Evolutionary conservation across 2,329 filamentous ascomycete species (phyloP).

Genomic region (Colletotrichum abscissum): DNA sequence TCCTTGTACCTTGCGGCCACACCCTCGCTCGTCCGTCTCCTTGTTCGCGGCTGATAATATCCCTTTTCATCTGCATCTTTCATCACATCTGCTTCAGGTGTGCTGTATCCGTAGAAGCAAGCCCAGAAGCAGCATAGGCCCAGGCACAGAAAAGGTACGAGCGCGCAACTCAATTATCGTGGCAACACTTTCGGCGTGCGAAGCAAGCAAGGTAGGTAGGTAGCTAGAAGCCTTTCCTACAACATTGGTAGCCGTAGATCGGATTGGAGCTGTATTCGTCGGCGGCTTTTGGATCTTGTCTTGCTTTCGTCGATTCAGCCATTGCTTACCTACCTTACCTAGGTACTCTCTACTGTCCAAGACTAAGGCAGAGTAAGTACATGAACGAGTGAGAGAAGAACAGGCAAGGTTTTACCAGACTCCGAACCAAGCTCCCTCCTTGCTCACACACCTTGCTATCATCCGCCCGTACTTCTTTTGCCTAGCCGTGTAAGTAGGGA

Average conservation of each 20-base stretch:
- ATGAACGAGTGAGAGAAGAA: neutral
- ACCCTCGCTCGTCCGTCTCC: conserved; percentile 19
- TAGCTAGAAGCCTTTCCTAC: neutral
- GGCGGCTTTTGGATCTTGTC: conserved; percentile 2
- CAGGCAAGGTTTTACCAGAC: conserved; percentile 21
- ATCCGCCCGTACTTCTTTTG: neutral
- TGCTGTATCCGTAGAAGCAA: neutral
- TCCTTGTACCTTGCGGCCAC: conserved; percentile 12
- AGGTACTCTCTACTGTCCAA: conserved; percentile 9
- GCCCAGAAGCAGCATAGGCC: neutral
- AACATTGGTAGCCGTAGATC: neutral
- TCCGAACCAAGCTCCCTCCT: conserved; percentile 31
- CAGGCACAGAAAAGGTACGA: conserved; percentile 7
- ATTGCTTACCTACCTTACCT: neutral
- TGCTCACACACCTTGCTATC: conserved; percentile 24
- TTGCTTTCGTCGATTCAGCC: conserved; percentile 13
- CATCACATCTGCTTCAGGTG: conserved; percentile 5
- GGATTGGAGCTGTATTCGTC: conserved; percentile 5
- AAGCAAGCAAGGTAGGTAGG: neutral
- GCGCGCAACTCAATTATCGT: conserved; percentile 2
- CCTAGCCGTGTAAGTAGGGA: neutral
- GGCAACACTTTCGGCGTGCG: neutral
- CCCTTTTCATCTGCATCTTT: conserved; percentile 16
- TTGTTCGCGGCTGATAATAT: conserved; percentile 17
- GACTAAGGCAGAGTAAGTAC: neutral